A percentile compares a stretch with the other conserved stretches of the same genome.
Conservation (phyloP, 2,329 filamentous ascomycete species). For the Emmonsiellopsis sp. region DNA sequence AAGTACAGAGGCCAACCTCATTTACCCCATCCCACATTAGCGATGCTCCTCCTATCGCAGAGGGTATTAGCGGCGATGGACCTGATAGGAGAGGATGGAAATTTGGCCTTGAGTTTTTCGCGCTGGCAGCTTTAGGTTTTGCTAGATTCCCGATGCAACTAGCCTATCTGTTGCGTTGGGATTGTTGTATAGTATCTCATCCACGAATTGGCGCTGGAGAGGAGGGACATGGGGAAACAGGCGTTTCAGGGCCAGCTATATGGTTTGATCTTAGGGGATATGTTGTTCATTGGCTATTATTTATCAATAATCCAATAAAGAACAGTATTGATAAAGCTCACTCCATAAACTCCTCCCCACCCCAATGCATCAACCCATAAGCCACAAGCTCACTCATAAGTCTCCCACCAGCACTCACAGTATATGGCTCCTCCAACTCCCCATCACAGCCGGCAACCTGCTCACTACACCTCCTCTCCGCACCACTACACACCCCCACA, state of each 20-base stretch:
- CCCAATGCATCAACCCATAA: constrained; percentile 12
- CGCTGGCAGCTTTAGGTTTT: constrained; percentile 42
- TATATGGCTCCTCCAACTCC: constrained; percentile 10
- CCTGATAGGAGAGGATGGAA: not conserved
- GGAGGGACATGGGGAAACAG: not conserved
- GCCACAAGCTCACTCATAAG: constrained; percentile 16
- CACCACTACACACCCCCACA: constrained; percentile 17
- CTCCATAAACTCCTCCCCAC: not conserved
- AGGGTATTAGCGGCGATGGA: not conserved
- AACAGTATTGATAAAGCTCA: not conserved
- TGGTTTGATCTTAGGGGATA: too few relatives aligned
- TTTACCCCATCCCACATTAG: too few relatives aligned
- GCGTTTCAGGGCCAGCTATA: not conserved
- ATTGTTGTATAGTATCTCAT: not conserved
- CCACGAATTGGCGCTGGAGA: not conserved
- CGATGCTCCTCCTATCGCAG: not conserved
- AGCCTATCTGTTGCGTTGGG: constrained; percentile 43
- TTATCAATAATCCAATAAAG: too few relatives aligned
- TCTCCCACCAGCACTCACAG: constrained; percentile 17
- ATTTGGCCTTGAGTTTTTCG: constrained; percentile 39
- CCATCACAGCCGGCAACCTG: constrained; percentile 12
- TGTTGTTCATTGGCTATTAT: too few relatives aligned
- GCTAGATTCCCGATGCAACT: constrained; percentile 52
- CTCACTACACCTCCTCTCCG: constrained; percentile 16
- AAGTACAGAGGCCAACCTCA: too few relatives aligned